These are phyloP conservation scores for Gracilaria caudata DNA, from an alignment of 23 red algal species.

Conservation along the genomic window DNA sequence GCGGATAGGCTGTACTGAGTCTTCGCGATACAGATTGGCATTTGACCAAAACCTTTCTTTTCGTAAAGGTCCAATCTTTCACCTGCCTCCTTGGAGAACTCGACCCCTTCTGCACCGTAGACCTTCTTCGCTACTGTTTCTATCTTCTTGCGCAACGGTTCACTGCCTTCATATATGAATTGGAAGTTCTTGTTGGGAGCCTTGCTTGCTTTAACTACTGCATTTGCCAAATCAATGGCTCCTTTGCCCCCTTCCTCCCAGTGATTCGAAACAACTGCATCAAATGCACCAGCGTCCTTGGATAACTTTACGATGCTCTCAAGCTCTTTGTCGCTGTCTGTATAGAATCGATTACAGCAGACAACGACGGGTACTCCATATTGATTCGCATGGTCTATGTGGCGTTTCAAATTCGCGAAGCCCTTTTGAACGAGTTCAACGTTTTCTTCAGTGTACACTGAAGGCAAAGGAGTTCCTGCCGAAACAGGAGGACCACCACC, in stretches of 20 bases:
- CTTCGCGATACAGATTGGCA: conserved; percentile 98
- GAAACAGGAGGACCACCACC: conserved; percentile 88
- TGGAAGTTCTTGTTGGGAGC: conserved; percentile 30
- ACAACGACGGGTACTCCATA: conserved; percentile 93
- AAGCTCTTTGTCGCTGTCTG: conserved; percentile 84
- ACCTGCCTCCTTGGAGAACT: conserved; percentile 74
- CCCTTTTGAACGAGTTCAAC: conserved; percentile 82
- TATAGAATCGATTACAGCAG: conserved; percentile 84
- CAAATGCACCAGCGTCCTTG: conserved; percentile 81
- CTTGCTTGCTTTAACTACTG: conserved; percentile 81
- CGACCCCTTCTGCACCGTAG: conserved; percentile 86
- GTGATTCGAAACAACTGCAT: conserved; percentile 94
- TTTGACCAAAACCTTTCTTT: conserved; percentile 75
- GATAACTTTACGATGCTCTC: conserved; percentile 68
- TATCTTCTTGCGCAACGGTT: conserved; percentile 80
- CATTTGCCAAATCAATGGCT: conserved; percentile 79
- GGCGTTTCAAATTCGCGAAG: conserved; percentile 85
- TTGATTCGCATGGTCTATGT: conserved; percentile 82
- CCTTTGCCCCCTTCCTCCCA: conserved; percentile 92
- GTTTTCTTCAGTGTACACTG: conserved; percentile 76
- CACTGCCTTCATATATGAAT: conserved; percentile 72
- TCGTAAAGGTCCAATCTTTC: conserved; percentile 76
- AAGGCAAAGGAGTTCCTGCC: conserved; percentile 77
- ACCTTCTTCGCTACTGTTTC: conserved; percentile 75
- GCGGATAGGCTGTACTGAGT: conserved; percentile 96